Evolutionary conservation across 2,329 filamentous ascomycete species (phyloP), one percentile per base, ranked within the genome.

Genomic region (Dactylella cylindrospora): DNA sequence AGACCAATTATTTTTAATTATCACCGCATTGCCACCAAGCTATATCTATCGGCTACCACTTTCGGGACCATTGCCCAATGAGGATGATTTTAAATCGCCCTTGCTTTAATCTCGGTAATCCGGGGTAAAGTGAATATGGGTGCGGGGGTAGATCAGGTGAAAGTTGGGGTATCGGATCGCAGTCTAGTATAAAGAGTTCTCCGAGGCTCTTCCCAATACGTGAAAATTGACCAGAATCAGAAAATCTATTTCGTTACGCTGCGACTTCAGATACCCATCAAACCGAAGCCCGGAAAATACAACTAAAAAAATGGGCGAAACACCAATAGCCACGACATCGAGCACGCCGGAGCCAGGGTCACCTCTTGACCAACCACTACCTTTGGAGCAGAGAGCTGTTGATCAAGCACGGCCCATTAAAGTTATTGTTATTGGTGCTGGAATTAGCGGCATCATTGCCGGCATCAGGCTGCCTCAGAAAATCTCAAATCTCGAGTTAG

Each of bases 341-440:
- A 53, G 47, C 28, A 53, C 35, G 7, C 47, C 47, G 6, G 55
- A 61, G 47, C 47, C 55, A 23, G 26, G 49, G 22, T 28, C 40
- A 8, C 26, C 54, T 8, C 23, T 13, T 12, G 32, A 53, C 9
- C 41, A 41, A 12, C 4, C 29, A 3, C 32, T 39, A 2, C 8
- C 15, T 5, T 25, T 61, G 10, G 55, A 61, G 23, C 33, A 52
- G 39, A 46, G 47, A 36, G 22, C 55, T 12, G 47, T 53, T 2
- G 55, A 61, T 19, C 47, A 61, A 35, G 20, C 40, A 25, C 69
- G 71, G 9, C 69, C 60, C 6, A 69, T 73, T 20, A 73, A 72
- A 61, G 71, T 73, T n/a, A 68, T 71, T 2, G 68, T 73, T 7
- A 67, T 73, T 40, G 72, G 72, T 13, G 72, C 72, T 9, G 72